Evolutionary conservation across 768 basidiomycete genomes (phyloP).

Genomic region (Serpula lacrymans): DNA sequence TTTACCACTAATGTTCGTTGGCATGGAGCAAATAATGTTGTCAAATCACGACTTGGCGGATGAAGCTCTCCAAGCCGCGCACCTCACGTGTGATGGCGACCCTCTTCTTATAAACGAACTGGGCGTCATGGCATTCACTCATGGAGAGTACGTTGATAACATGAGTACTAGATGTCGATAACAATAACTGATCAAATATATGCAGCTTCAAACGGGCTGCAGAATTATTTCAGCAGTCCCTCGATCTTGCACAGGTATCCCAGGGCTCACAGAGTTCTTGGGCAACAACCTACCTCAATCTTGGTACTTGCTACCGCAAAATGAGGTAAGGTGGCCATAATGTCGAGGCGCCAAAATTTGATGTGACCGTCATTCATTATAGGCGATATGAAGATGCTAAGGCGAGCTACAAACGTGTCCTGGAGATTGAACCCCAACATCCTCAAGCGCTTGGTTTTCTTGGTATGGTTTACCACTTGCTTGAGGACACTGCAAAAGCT

Average conservation of each 20-base stretch:
- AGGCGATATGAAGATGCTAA: constrained; percentile 65
- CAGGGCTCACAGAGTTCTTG: constrained; percentile 84
- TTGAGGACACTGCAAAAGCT: constrained; percentile 70
- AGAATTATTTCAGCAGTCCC: constrained; percentile 65
- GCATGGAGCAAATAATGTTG: constrained; percentile 96
- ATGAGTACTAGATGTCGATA: background rate
- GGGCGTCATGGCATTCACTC: constrained; percentile 90
- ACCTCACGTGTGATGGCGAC: constrained; percentile 80
- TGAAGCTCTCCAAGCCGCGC: constrained; percentile 83
- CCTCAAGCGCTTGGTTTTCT: constrained; percentile 80
- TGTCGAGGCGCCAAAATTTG: constrained; percentile 13
- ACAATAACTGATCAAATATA: constrained; percentile 1
- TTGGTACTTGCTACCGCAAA: constrained; percentile 86
- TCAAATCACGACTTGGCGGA: constrained; percentile 79
- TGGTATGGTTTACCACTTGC: constrained; percentile 83
- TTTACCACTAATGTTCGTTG: constrained; percentile 90
- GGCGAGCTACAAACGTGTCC: constrained; percentile 68
- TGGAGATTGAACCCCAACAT: constrained; percentile 85
- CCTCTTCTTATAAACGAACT: constrained; percentile 89
- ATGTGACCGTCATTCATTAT: constrained; percentile 1
- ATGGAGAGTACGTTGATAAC: constrained; percentile 59
- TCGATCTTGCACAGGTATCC: constrained; percentile 79
- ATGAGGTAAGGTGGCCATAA: constrained; percentile 59
- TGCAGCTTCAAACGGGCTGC: constrained; percentile 71
- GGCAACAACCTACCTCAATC: constrained; percentile 88